Conservation (phyloP, 176 grass and related monocot genomes). For the Bolboschoenus planiculmis region DNA sequence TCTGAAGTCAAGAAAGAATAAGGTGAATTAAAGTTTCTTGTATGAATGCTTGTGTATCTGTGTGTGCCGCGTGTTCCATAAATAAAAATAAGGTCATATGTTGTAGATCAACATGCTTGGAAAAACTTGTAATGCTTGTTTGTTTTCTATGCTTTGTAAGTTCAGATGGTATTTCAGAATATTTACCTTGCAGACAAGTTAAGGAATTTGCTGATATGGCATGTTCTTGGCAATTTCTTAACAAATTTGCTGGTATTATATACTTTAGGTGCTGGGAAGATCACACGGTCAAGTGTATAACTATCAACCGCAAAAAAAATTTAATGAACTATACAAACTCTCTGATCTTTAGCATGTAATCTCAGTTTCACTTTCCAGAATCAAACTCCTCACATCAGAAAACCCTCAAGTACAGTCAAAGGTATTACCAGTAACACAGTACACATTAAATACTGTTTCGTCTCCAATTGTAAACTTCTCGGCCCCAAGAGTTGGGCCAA, state of each 20-base stretch:
- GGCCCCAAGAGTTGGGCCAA: not conserved
- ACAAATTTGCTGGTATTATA: not conserved
- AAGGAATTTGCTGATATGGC: not conserved
- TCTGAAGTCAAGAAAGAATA: slow-evolving; percentile 40
- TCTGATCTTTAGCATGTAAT: too few relatives aligned
- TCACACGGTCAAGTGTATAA: too few relatives aligned
- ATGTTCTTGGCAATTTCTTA: not conserved
- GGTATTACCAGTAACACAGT: too few relatives aligned
- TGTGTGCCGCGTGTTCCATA: not conserved
- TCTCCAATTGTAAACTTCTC: not conserved
- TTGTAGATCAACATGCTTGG: not conserved
- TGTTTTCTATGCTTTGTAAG: not conserved
- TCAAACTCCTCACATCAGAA: too few relatives aligned
- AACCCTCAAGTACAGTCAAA: too few relatives aligned
- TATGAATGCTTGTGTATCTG: not conserved
- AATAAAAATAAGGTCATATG: not conserved
- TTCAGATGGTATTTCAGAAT: not conserved
- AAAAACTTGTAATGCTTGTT: not conserved
- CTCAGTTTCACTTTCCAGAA: too few relatives aligned
- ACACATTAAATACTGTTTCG: too few relatives aligned
- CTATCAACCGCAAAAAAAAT: too few relatives aligned
- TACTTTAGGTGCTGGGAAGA: not conserved
- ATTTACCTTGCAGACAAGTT: not conserved
- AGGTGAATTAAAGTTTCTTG: not conserved
- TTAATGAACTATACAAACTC: too few relatives aligned